Base-by-base conservation (phyloP, 352 stramenopile genomes). In the Globisporangium lucens region DNA sequence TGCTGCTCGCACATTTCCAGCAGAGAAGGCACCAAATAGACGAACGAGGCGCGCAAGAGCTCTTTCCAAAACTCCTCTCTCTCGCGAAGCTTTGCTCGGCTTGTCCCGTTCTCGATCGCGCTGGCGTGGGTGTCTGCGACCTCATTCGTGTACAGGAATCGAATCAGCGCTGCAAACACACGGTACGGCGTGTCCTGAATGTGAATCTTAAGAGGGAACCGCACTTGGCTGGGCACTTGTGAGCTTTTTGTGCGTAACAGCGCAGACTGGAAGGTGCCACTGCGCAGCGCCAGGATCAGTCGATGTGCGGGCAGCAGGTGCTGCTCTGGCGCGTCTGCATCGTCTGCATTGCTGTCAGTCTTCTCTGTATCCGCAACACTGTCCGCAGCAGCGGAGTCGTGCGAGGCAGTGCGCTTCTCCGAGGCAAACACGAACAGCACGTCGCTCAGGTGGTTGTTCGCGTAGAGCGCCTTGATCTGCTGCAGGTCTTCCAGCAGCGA, bases 61-160 rank as follows among this genome's bases (percentile, higher is more conserved):
- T 90, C 80, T 62, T 78, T 75, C 83, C 83, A 94, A 59, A 91
- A 92, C 30, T 80, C 62, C 41, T 83, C 75, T 35, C 59, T 70
- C 35, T 85, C 53, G 27, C 67, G 63, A 35, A 36, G 9, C 27
- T 41, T 38, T 12, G 43, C 46, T 2, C 55, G 29, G 1, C 30
- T 24, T 15, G 55, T 41, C 15, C 57, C 43, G 12, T 57, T 53
- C 1, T 67, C 60, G 51, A 29, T 29, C 30, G 17, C 20, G 20
- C 17, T n/a, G 9, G 30, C 17, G 55, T 61, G 30, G 9, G 27
- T 33, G 47, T 46, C 30, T 2, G 38, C 57, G 36, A 90, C 68
- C 38, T 94, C 77, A 55, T 89, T 89, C n/a, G 82, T 91, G 73
- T 95, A 95, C 30, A 95, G 63, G 58, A 86, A 95, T 29, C 77